Base-by-base conservation (phyloP, 78 protist species). In the Dictyostelium purpureum region DNA sequence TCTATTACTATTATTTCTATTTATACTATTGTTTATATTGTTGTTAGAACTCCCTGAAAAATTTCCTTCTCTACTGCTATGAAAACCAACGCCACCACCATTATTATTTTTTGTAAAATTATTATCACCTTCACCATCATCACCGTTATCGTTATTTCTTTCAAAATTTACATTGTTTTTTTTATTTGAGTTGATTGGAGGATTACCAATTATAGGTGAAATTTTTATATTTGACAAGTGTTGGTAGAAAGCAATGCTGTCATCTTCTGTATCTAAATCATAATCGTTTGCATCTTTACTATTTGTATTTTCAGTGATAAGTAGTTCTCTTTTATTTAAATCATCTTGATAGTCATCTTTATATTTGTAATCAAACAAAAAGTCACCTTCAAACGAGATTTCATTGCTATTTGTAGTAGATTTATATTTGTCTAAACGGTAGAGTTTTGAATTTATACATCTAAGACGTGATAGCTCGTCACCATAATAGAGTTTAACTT, bases 391-490 rank as follows among this genome's bases (percentile, higher is more conserved):
- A 21, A 31, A 63, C 11, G 66, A 57, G 26, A 57, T 18, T 9
- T 57, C 66, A 10, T 40, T 37, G n/a, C 56, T 78, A 6, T 52
- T 40, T 47, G 66, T n/a, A 1, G 35, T n/a, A 2, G 12, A 47
- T 14, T 80, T 31, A 9, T 33, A 43, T 51, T 43, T n/a, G 5
- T 56, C 42, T 43, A 51, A 28, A 59, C 82, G 24, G 45, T 47
- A 33, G 37, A 21, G 10, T 40, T 10, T 35, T 73, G 75, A 70
- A 33, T 33, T 42, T 7, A 21, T 52, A 37, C 49, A 43, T 59
- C 92, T 54, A 19, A 45, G 51, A 37, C 92, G 40, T 42, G 92
- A 79, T n/a, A 85, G 40, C 61, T 85, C 92, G 73, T 85, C 92
- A 61, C 92, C 92, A 61, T 42, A 73, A 26, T 35, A 85, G 18